Conservation (phyloP, 352 stramenopile species). For the Phytophthora podocarpi region DNA sequence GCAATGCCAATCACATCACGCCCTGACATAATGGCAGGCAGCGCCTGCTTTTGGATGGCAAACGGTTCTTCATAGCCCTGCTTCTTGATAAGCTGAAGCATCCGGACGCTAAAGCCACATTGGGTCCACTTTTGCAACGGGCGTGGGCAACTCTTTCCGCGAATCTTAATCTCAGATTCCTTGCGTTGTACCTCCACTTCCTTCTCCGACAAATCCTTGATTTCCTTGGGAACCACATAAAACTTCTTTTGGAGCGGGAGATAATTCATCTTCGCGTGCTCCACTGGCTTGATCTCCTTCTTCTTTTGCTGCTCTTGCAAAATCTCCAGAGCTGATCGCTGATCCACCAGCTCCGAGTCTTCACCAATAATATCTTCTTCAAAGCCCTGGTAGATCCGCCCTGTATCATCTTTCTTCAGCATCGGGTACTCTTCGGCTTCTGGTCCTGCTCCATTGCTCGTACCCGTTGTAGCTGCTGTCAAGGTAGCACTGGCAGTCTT, state of each 20-base stretch:
- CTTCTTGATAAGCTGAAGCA: slow-evolving; percentile 95
- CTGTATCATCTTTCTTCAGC: slow-evolving; percentile 67
- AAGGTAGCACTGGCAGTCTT: slow-evolving; percentile 1
- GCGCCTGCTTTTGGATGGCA: slow-evolving; percentile 96
- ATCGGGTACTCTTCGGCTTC: slow-evolving; percentile 18
- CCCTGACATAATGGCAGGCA: slow-evolving; percentile 99
- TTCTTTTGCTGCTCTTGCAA: slow-evolving; percentile 91
- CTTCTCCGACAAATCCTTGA: slow-evolving; percentile 90
- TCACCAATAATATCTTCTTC: slow-evolving; percentile 88
- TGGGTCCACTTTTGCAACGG: slow-evolving; percentile 97
- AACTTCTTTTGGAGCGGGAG: slow-evolving; percentile 98
- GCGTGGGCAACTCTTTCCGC: slow-evolving; percentile 96
- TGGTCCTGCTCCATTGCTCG: background rate
- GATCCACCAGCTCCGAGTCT: slow-evolving; percentile 73
- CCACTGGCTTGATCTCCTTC: slow-evolving; percentile 95
- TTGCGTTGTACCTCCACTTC: slow-evolving; percentile 81
- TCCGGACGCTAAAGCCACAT: slow-evolving; percentile 96
- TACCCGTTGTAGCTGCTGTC: background rate
- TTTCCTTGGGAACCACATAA: slow-evolving; percentile 95
- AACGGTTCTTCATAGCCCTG: slow-evolving; percentile 95
- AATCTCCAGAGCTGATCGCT: slow-evolving; percentile 89
- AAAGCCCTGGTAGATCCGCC: slow-evolving; percentile 83
- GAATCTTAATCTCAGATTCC: slow-evolving; percentile 96
- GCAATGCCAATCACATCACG: slow-evolving; percentile 99
- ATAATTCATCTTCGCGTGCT: slow-evolving; percentile 97